These are phyloP conservation scores for Lodderomyces theae DNA, from an alignment of 1,139 yeast species.

Conservation along the genomic window DNA sequence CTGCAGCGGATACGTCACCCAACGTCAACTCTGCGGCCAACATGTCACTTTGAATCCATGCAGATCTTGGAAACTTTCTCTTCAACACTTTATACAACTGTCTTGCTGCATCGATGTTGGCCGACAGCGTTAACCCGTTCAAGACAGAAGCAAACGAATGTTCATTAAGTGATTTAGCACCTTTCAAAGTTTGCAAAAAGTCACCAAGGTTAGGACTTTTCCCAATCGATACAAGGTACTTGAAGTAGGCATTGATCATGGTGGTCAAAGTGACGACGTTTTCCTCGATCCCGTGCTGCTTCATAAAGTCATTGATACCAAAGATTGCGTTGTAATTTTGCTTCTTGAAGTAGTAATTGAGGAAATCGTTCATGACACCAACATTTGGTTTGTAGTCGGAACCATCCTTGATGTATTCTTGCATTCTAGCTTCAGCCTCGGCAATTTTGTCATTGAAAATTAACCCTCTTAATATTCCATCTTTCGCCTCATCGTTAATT, in stretches of 20 bases:
- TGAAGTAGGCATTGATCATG: slow-evolving; percentile 56
- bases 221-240: slow-evolving; percentile 43
- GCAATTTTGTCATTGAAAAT: slow-evolving; percentile 27
- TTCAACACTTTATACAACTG: slow-evolving; percentile 41
- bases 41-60: slow-evolving; percentile 54
- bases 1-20: slow-evolving; percentile 51
- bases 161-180: slow-evolving; percentile 43
- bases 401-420: slow-evolving; percentile 26
- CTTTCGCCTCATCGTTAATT: slow-evolving; percentile 29
- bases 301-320: slow-evolving; percentile 40
- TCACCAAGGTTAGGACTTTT: slow-evolving; percentile 40
- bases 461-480: slow-evolving; percentile 38
- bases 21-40: slow-evolving; percentile 53
- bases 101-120: slow-evolving; percentile 53
- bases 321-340: slow-evolving; percentile 39
- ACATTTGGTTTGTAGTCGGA: slow-evolving; percentile 32
- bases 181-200: slow-evolving; percentile 40
- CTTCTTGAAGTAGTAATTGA: slow-evolving; percentile 29
- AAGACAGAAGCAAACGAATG: slow-evolving; percentile 55
- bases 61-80: slow-evolving; percentile 30
- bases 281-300: slow-evolving; percentile 43
- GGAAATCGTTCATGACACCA: slow-evolving; percentile 36
- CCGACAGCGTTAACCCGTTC: slow-evolving; percentile 51
- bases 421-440: slow-evolving; percentile 35
- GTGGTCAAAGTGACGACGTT: slow-evolving; percentile 69